Percentiles rank a stretch among this genome's conserved stretches.
These are phyloP conservation scores for Spiromastix sp. DNA, from an alignment of 2,329 filamentous ascomycete genomes.

Conservation along the genomic window DNA sequence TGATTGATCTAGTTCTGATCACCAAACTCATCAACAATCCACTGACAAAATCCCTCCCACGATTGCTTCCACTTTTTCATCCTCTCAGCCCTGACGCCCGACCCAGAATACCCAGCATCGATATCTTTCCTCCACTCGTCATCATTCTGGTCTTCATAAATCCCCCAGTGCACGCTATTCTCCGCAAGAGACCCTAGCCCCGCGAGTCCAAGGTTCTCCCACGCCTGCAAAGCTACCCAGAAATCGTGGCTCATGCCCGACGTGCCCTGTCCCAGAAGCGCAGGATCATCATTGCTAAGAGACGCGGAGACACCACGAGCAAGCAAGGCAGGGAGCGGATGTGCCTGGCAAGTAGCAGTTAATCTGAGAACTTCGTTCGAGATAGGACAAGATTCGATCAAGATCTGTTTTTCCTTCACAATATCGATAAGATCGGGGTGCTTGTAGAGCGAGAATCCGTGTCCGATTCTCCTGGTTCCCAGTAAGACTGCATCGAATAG, in stretches of 20 bases:
- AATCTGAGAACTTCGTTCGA: conserved; percentile 83
- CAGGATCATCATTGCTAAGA: conserved; percentile 84
- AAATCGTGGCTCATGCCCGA: conserved; percentile 86
- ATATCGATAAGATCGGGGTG: conserved; percentile 83
- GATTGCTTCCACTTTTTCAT: conserved; percentile 68
- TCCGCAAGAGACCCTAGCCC: conserved; percentile 80
- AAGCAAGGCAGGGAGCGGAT: conserved; percentile 68
- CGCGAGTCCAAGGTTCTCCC: conserved; percentile 81
- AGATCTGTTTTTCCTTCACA: conserved; percentile 76
- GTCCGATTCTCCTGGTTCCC: conserved; percentile 78
- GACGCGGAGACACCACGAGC: conserved; percentile 74
- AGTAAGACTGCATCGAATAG: conserved; percentile 82
- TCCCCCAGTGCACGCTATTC: conserved; percentile 84
- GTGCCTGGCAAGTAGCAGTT: conserved; percentile 62
- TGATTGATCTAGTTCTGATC: no score
- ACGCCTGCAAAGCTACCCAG: conserved; percentile 85
- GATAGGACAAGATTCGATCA: conserved; percentile 83
- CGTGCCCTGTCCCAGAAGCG: conserved; percentile 72
- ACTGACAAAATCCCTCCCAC: conserved; percentile 86
- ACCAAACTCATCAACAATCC: conserved; percentile 71
- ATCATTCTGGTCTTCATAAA: conserved; percentile 67
- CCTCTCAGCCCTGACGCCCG: conserved; percentile 58
- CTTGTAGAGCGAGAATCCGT: conserved; percentile 81
- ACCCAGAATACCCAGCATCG: conserved; percentile 61
- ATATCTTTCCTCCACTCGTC: conserved; percentile 65